Evolutionary conservation across 306 rosid species (phyloP), one percentile per base, ranked within the genome.

Genomic region (Pachyrhizus erosus): DNA sequence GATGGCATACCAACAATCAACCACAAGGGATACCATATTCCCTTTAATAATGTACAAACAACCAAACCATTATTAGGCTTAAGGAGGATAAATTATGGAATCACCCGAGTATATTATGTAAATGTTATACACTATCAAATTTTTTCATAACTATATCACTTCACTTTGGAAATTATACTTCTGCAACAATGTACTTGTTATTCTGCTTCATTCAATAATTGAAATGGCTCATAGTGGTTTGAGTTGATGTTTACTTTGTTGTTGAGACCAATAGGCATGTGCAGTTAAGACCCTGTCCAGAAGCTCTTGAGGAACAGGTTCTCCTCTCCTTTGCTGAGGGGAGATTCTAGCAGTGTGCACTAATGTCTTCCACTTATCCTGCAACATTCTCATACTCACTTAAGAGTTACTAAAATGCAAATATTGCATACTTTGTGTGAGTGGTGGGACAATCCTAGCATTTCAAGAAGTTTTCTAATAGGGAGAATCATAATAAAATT

Each of bases 321-420:
- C 96, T 24, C 97, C 96, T 74, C 96, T 91, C 80, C 97, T 87
- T 70, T 89, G 94, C 34, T 88, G 96, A 51, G 92, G 94, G 54
- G 91, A 89, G 86, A 93, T 93, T 82, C 91, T 88, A 23, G 97
- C 96, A 3, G 97, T 93, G 83, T 93, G 96, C 76, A 93, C 97
- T 86, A 90, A 77, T 55, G 94, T 91, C 86, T 93, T 93, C 97
- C 97, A 93, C 82, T 93, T 93, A 83, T 90, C 96, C 96, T 93
- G 86, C 66, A 80, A 8, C 68, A 75, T 77, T 79, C 58, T 7
- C 66, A 57, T 40, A 39, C 61, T 70, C 76, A 42, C 0, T 4
- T 1, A 76, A 48, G 17, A 55, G 65, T 72, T 21, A 73, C 8
- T 1, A 52, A 5, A 70, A 80, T 72, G 20, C n/a, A 79, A 75